A percentile compares a stretch with the other conserved stretches of the same genome.
phyloP scores from a whole-genome alignment of 2,329 filamentous ascomycete species.

The Triangularia verruculosa region DNA sequence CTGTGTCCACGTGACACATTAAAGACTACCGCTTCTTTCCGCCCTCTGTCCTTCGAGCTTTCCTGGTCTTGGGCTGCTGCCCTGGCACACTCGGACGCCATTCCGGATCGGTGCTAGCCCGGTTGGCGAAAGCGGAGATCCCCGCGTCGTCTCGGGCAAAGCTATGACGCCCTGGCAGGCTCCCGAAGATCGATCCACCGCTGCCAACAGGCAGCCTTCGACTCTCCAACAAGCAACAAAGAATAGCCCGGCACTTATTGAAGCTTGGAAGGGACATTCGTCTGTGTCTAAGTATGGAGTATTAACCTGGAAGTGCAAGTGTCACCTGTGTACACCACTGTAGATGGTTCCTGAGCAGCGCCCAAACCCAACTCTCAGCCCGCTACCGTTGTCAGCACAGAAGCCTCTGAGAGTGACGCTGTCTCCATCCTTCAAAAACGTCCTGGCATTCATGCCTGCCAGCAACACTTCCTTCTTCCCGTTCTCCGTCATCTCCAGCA shows the following conservation, averaged over 20 bases:
- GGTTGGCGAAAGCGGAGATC: neutral
- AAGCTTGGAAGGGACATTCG: neutral
- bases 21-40: neutral
- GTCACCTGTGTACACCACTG: conserved; percentile 9
- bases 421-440: conserved; percentile 47
- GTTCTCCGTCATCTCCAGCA: conserved; percentile 46
- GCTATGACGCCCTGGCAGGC: neutral
- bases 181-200: neutral
- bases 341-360: conserved; percentile 33
- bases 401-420: conserved; percentile 40
- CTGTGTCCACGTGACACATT: neutral
- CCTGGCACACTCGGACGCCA: neutral
- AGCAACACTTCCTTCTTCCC: conserved; percentile 44
- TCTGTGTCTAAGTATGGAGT: no score
- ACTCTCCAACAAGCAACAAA: neutral
- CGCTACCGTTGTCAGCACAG: conserved; percentile 30
- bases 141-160: neutral
- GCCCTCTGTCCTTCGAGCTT: neutral
- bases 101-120: neutral
- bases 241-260: neutral
- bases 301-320: no score
- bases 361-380: conserved; percentile 43
- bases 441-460: conserved; percentile 39
- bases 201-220: neutral
- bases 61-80: neutral